Conservation (phyloP, 2,329 filamentous ascomycete species). For the Aspergillus tubingensis region DNA sequence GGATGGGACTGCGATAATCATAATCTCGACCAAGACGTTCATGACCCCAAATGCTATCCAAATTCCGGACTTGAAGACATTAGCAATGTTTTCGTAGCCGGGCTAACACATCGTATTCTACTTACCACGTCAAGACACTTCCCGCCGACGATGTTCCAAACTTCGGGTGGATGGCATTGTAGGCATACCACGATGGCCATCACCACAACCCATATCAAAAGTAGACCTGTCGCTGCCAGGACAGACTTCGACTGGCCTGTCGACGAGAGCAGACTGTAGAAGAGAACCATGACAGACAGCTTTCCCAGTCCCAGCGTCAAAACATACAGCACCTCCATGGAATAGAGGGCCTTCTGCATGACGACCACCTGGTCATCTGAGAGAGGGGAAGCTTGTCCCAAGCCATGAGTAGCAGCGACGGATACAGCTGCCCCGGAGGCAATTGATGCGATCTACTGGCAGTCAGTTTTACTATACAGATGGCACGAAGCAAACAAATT, state of each 20-base stretch:
- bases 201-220: not conserved
- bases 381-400: not conserved
- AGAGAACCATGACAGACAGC: not conserved
- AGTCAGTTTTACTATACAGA: not conserved
- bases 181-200: not conserved
- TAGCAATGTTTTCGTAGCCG: not conserved
- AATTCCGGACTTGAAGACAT: not conserved
- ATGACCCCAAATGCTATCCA: not conserved
- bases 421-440: slow-evolving; percentile 3
- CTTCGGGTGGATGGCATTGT: slow-evolving; percentile 1
- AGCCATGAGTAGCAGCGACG: not conserved
- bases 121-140: not conserved
- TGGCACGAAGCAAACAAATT: not conserved
- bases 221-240: not conserved
- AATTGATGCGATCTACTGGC: not conserved
- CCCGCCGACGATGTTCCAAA: not conserved
- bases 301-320: slow-evolving; percentile 4
- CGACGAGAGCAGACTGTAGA: not conserved
- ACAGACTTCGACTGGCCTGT: not conserved
- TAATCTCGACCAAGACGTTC: not conserved
- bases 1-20: not conserved
- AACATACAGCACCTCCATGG: not conserved
- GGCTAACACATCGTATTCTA: not conserved
- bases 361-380: not conserved
- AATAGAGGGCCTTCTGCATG: not conserved